A percentile compares a stretch with the other conserved stretches of the same genome.
These are phyloP conservation scores for Sporisorium sorghi DNA, from an alignment of 1,284 basidiomycete genomes.

Conservation along the genomic window DNA sequence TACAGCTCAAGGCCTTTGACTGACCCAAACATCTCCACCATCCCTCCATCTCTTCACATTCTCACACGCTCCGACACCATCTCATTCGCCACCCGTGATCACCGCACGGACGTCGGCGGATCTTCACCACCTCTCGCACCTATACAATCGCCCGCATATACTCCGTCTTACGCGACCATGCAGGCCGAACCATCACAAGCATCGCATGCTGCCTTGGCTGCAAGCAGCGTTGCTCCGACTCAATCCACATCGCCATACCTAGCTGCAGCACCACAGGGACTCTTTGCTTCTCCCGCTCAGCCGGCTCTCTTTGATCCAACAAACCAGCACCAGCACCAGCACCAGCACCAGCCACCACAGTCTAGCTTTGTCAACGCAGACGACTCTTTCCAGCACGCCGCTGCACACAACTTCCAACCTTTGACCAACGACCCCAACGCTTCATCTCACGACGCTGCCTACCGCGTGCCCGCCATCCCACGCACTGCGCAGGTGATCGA, in stretches of 20 bases:
- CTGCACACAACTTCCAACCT: conserved; percentile 18
- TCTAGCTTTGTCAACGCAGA: conserved; percentile 15
- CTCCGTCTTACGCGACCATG: conserved; percentile 16
- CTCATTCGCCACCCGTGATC: conserved; percentile 14
- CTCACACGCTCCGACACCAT: neutral
- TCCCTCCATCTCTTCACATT: neutral
- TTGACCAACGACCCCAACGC: conserved; percentile 22
- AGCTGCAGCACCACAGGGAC: conserved; percentile 28
- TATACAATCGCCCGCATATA: conserved; percentile 3
- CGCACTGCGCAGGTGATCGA: conserved; percentile 25
- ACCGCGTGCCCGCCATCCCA: conserved; percentile 29
- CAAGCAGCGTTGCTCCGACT: conserved; percentile 2
- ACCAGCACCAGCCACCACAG: conserved; percentile 28
- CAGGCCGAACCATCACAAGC: conserved; percentile 38
- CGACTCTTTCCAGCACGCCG: conserved; percentile 27
- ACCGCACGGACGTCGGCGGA: conserved; percentile 14
- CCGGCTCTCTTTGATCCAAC: conserved; percentile 21
- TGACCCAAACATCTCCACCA: conserved; percentile 13
- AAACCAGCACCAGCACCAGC: conserved; percentile 24
- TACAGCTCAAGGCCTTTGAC: conserved; percentile 14
- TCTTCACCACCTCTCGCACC: neutral
- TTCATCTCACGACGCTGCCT: conserved; percentile 27
- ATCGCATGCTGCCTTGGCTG: conserved; percentile 15
- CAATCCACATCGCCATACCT: conserved; percentile 39
- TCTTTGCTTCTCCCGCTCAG: conserved; percentile 26